phyloP scores from a whole-genome alignment of 345 rosid genomes.

The Eucalyptus pauciflora region DNA sequence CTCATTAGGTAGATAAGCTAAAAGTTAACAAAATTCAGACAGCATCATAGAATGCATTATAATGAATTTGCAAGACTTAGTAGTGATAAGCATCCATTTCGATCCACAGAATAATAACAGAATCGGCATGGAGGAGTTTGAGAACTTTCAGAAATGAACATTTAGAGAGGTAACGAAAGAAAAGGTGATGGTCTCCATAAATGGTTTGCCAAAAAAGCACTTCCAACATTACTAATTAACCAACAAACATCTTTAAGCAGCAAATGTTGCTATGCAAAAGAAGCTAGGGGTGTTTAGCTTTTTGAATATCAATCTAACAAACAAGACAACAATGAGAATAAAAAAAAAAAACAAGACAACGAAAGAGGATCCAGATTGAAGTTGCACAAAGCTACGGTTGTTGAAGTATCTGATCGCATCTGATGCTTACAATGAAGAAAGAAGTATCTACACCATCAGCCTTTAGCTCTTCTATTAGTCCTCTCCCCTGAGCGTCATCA shows the following conservation, averaged over 20 bases:
- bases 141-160: background rate
- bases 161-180: background rate
- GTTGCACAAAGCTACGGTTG: background rate
- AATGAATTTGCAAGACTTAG: background rate
- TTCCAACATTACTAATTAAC: background rate
- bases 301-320: background rate
- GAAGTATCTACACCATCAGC: conserved; percentile 61
- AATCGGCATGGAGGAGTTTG: background rate
- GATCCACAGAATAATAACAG: background rate
- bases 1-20: background rate
- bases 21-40: background rate
- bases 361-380: background rate
- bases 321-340: background rate
- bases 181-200: background rate
- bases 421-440: conserved; percentile 35
- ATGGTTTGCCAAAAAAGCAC: background rate
- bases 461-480: conserved; percentile 44
- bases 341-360: background rate
- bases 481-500: conserved; percentile 44
- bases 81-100: background rate
- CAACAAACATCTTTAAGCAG: background rate
- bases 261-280: background rate
- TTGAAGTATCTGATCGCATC: background rate
- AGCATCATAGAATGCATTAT: background rate
- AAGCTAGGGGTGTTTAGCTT: background rate